Base-by-base conservation (phyloP, 148 eudicot genomes). In the Dianthus caryophyllus region DNA sequence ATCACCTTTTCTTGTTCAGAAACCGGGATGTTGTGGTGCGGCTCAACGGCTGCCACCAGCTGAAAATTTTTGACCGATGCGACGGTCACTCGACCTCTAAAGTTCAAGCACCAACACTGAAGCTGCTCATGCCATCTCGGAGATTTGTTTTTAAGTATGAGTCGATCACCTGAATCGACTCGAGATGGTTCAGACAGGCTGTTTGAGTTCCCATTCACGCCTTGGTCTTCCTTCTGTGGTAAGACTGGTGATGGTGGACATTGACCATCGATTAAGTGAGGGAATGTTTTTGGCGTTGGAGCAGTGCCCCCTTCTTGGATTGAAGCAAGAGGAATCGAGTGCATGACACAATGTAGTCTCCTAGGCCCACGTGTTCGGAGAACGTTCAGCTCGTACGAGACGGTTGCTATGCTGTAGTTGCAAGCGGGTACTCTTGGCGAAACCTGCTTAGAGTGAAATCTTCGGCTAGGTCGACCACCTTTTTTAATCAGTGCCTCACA, bases 121-220 rank as follows among this genome's bases (percentile, higher is more conserved):
- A 91, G 79, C 75, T 88, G 96, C 61, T 87, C 97, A 24, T 92
- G 97, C 97, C 96, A 92, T 74, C 96, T 81, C 52, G 97, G 97
- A 51, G 96, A 80, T 77, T 87, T 92, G 78, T 87, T 92, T 67
- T 89, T 84, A n/a, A 92, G 90, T 30, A 71, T 25, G 57, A 92
- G 79, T 1, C 87, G 79, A 52, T 88, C 88, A 0, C 44, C 77
- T 33, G 61, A 64, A 51, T 39, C 51, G 20, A 25, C 18, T 0
- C 73, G 65, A 0, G 75, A 55, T 55, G 84, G 75, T 39, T 61
- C 74, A 2, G 61, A 6, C 39, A 76, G 75, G 70, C 69, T 73
- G 2, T 85, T 77, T 13, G 91, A 76, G 79, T 83, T 84, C 48
- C 72, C 74, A 65, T 31, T 73, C 8, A 65, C 53, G 20, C 31